Evolutionary conservation across 257 asterid genomes (phyloP), one percentile per base, ranked within the genome.

Genomic region (Nicotiana sylvestris): DNA sequence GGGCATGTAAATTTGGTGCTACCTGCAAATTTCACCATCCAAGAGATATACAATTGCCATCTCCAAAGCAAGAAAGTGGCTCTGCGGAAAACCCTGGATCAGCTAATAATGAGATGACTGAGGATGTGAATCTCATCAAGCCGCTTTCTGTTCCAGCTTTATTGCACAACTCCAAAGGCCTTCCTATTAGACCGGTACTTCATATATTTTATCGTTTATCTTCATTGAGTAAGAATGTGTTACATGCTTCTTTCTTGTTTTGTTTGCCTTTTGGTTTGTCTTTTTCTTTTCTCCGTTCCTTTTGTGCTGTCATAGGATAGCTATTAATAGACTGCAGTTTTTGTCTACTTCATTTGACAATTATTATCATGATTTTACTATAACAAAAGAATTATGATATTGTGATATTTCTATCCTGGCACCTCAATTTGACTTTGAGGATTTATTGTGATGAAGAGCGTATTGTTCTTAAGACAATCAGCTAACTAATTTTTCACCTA

Each of bases 21-120:
- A 88, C 96, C 84, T 96, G 99, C 93, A 96, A 91, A 89, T 96
- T 91, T 88, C 91, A 96, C 90, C 99, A 96, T 86, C 99, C 99
- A 81, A 96, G 89, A 89, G 97, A 85, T 79, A 87, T 93, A 79
- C 93, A 87, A 81, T 82, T 90, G 81, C 89, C 86, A 39, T 51
- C 87, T 67, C 78, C 88, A 62, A 90, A 77, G 80, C 93, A 87
- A 84, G 97, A 89, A 83, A 85, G 65, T 84, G 88, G 83, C 81
- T 84, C 81, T 78, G 85, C 60, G 46, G 84, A 83, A 88, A 89
- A 83, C 84, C 65, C 74, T 16, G 70, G 57, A 57, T 61, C 76
- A 60, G 66, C 39, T 76, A 62, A 57, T 76, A 80, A 77, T 88
- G 90, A 56, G 57, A 64, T 89, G 67, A 65, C 72, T 67, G 93